Base-by-base conservation (phyloP, 345 rosid genomes). In the Eucalyptus polybractea region DNA sequence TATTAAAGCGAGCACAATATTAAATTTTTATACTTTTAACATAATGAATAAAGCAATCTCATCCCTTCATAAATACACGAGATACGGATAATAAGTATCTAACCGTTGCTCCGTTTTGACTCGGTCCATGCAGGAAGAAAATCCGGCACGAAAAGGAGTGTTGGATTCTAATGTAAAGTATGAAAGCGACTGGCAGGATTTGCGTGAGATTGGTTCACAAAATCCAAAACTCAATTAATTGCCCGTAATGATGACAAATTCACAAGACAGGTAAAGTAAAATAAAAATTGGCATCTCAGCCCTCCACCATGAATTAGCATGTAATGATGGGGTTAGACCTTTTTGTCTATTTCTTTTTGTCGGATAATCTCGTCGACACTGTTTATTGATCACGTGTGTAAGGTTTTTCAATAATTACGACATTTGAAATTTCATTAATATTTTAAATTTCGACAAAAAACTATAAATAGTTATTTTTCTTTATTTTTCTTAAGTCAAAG, bases 1-100 rank as follows among this genome's bases (percentile, higher is more conserved):
- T 53, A 53, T 53, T 19, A 3, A 53, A 53, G 9, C 0, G 4
- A 53, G 9, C 1, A 24, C 0, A 1, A 0, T 22, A 9, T 9
- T 1, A 24, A 56, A 1, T 56, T 56, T 56, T 4, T 5, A 56
- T 5, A 24, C 62, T 22, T 24, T 56, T 24, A 56, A 24, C 13
- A 3, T 2, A 6, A 60, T 27, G 31, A 60, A 60, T 25, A 11
- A 27, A 60, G 31, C 69, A 60, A 60, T 60, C 69, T 60, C 4
- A 60, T 27, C 31, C 31, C 31, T 25, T 60, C 31, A 3, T 60
- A 27, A 27, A 60, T 27, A 27, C 69, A 27, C 31, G 31, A 25
- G 14, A 27, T 13, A 60, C 69, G 8, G 31, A 60, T 27, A 3
- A 12, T 27, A 60, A 27, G 31, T 60, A 60, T 1, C 69, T 6